Evolutionary conservation across 2,329 filamentous ascomycete species (phyloP).

Genomic region (Colletotrichum sp.): DNA sequence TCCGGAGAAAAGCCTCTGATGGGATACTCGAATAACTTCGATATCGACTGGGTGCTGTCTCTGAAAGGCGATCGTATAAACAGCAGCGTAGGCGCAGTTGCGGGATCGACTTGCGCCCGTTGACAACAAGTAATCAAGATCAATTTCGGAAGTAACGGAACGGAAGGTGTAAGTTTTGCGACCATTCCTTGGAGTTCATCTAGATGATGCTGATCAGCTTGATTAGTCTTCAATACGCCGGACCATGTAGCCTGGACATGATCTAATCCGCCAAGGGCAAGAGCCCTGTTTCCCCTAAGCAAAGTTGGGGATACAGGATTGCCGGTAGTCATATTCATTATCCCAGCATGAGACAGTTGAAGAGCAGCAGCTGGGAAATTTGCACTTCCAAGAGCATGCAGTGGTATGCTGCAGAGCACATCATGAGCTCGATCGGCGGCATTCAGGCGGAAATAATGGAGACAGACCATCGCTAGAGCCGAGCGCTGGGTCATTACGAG

Average conservation of each 20-base stretch:
- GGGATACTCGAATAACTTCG: background rate
- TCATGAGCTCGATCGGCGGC: background rate
- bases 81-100: background rate
- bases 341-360: background rate
- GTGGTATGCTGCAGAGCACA: background rate
- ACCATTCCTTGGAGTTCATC: background rate
- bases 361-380: background rate
- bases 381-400: background rate
- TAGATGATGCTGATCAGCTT: background rate
- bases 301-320: background rate
- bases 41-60: background rate
- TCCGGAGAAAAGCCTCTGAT: background rate
- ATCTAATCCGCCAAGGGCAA: background rate
- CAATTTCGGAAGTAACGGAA: background rate
- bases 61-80: background rate
- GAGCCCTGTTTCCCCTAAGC: background rate
- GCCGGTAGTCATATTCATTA: background rate
- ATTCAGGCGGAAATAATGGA: background rate
- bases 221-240: background rate
- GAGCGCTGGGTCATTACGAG: background rate
- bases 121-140: background rate
- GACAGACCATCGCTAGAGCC: background rate
- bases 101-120: background rate
- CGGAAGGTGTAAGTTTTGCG: background rate
- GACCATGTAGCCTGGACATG: background rate